Conservation (phyloP, 345 rosid species). For the Psidium friedrichsthalianum region DNA sequence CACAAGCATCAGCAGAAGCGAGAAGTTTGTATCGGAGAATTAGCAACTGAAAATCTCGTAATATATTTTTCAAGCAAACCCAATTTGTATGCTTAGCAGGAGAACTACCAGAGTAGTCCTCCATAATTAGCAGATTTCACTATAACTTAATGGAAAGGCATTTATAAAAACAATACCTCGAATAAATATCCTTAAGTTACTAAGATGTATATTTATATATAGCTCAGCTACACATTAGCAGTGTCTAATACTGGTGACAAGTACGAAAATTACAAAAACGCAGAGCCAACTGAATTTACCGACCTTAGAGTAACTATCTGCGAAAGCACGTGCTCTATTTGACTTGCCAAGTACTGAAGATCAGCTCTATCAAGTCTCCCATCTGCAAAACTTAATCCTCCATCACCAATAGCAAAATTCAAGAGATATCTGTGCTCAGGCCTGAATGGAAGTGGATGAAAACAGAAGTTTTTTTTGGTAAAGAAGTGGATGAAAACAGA, state of each 20-base stretch:
- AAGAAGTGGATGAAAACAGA: background rate
- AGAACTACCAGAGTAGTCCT: background rate
- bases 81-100: background rate
- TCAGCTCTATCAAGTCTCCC: constrained; percentile 81
- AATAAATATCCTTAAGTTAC: no score
- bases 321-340: constrained; percentile 72
- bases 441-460: constrained; percentile 36
- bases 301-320: constrained; percentile 97
- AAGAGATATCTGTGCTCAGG: constrained; percentile 42
- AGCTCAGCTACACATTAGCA: background rate
- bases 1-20: background rate
- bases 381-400: constrained; percentile 64
- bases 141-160: background rate
- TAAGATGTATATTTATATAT: no score
- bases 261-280: background rate
- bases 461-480: background rate
- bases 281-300: background rate
- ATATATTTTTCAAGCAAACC: background rate
- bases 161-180: background rate
- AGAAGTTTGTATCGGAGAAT: background rate
- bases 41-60: background rate
- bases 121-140: background rate
- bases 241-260: background rate
- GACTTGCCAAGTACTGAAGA: constrained; percentile 52
- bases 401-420: constrained; percentile 62